Evolutionary conservation across 2,329 filamentous ascomycete genomes (phyloP).

Genomic region (Nothopassalora personata): DNA sequence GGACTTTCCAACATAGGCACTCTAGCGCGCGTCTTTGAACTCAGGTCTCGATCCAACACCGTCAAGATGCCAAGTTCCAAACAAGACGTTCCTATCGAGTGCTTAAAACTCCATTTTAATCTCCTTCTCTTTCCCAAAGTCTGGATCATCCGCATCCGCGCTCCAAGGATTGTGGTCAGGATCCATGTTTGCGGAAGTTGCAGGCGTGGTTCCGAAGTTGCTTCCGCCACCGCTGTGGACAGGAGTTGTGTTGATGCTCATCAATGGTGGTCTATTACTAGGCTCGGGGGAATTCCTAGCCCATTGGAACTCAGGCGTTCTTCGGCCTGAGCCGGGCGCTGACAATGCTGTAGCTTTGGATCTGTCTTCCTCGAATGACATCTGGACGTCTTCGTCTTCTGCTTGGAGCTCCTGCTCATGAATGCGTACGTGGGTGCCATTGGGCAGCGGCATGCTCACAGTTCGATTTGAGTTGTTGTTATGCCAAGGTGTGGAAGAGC

Average conservation of each 20-base stretch:
- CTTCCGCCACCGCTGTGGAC: neutral
- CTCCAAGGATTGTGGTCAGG: slow-evolving; percentile 44
- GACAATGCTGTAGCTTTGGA: slow-evolving; percentile 12
- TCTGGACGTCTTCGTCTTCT: slow-evolving; percentile 43
- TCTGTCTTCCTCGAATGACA: slow-evolving; percentile 39
- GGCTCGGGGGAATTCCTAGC: neutral
- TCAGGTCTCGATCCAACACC: no score
- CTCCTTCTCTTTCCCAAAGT: slow-evolving; percentile 43
- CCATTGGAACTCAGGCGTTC: neutral
- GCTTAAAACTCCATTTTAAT: slow-evolving; percentile 44
- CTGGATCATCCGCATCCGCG: slow-evolving; percentile 44
- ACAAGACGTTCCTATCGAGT: no score
- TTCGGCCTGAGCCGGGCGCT: slow-evolving; percentile 1
- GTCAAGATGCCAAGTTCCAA: no score
- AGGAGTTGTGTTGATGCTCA: slow-evolving; percentile 29
- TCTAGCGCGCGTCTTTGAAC: no score
- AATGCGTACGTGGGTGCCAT: slow-evolving; percentile 6
- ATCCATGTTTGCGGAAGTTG: slow-evolving; percentile 1
- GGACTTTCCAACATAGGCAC: neutral
- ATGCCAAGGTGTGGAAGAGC: neutral
- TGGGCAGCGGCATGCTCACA: slow-evolving; percentile 9
- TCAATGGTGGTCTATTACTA: neutral
- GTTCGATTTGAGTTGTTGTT: neutral
- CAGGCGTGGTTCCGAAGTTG: neutral
- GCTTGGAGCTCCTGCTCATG: slow-evolving; percentile 29